Evolutionary conservation across 768 basidiomycete species (phyloP).

Genomic region (Mycena galopus): DNA sequence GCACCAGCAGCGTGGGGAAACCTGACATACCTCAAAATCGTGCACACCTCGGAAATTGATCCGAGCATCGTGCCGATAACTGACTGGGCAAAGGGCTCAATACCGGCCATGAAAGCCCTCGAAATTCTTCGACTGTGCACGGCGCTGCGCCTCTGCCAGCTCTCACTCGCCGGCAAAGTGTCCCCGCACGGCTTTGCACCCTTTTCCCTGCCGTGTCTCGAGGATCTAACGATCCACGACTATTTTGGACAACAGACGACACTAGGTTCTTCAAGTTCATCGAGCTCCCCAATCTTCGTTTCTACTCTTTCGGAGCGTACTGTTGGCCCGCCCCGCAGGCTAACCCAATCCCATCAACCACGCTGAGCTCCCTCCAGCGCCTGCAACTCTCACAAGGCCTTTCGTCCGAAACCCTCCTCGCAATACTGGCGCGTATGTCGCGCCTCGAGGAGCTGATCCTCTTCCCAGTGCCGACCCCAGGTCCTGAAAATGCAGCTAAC

Average conservation of each 20-base stretch:
- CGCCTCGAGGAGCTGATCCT: not conserved
- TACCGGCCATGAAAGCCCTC: not conserved
- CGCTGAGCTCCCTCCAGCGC: not conserved
- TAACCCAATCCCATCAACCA: not conserved
- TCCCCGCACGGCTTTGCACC: not conserved
- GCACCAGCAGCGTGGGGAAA: not conserved
- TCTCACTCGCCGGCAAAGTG: not conserved
- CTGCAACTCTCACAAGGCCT: not conserved
- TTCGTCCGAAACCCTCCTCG: not conserved
- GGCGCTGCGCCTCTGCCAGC: not conserved
- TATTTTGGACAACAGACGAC: not conserved
- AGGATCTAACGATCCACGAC: constrained; percentile 2
- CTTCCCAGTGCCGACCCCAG: not conserved
- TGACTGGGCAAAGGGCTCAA: not conserved
- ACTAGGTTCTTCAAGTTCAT: not conserved
- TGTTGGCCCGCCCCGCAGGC: not conserved
- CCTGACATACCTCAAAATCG: constrained; percentile 1
- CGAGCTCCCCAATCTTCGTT: constrained; percentile 1
- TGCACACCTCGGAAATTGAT: not conserved
- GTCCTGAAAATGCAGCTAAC: not conserved
- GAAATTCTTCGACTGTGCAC: not conserved
- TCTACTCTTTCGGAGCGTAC: not conserved
- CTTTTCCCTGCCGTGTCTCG: constrained; percentile 1
- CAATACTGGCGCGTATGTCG: not conserved
- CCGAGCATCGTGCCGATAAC: not conserved